A percentile compares a stretch with the other conserved stretches of the same genome.
These are phyloP conservation scores for Bocquillonia castaneifolia DNA, from an alignment of 441 rosid genomes.

Conservation along the genomic window DNA sequence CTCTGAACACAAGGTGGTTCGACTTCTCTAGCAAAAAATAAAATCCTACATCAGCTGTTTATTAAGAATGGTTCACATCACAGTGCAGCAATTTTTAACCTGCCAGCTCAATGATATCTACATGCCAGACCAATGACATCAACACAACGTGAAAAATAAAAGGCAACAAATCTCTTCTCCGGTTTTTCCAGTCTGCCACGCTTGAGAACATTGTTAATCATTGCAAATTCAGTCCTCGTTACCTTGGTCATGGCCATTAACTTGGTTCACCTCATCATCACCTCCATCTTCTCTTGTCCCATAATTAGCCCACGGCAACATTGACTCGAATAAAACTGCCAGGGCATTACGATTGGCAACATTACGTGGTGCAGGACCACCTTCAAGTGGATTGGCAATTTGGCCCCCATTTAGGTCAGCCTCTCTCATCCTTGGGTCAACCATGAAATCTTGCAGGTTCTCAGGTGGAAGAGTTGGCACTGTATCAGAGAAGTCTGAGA, in stretches of 20 bases:
- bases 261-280: constrained; percentile 36
- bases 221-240: constrained; percentile 24
- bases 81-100: not conserved
- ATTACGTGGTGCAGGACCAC: constrained; percentile 38
- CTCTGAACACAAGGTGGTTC: not conserved
- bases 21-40: not conserved
- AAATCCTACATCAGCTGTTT: not conserved
- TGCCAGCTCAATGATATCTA: constrained; percentile 1
- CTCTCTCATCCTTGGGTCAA: constrained; percentile 55
- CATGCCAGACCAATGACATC: not conserved
- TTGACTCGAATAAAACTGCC: constrained; percentile 65
- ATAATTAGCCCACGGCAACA: constrained; percentile 72
- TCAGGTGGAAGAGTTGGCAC: constrained; percentile 79
- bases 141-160: not conserved
- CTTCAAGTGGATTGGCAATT: constrained; percentile 36
- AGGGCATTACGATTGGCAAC: constrained; percentile 56
- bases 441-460: constrained; percentile 73
- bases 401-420: constrained; percentile 36
- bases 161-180: not conserved
- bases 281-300: constrained; percentile 44
- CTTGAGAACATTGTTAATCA: no score
- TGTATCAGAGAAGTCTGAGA: constrained; percentile 72
- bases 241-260: constrained; percentile 29
- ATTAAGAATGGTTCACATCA: constrained; percentile 3
- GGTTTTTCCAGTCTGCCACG: not conserved